Conservation (phyloP, 2,329 filamentous ascomycete species). For the Penicillium hordei region DNA sequence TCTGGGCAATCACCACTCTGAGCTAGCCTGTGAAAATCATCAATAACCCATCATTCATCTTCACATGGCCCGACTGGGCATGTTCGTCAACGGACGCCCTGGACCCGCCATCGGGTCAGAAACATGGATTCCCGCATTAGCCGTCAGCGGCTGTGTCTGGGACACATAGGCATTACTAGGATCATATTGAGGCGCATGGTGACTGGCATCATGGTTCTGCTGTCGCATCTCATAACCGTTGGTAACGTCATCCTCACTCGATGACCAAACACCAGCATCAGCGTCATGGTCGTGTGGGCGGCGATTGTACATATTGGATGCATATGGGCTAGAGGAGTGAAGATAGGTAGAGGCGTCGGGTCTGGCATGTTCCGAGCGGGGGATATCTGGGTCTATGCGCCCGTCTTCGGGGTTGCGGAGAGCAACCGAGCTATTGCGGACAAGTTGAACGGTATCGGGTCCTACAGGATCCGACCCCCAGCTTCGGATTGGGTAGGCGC, state of each 20-base stretch:
- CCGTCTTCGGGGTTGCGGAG: slow-evolving; percentile 38
- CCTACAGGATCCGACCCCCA: slow-evolving; percentile 53
- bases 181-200: slow-evolving; percentile 25
- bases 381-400: slow-evolving; percentile 12
- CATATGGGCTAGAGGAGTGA: slow-evolving; percentile 26
- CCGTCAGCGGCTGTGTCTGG: slow-evolving; percentile 17
- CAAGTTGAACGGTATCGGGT: slow-evolving; percentile 13
- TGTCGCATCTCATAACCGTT: slow-evolving; percentile 41
- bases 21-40: slow-evolving; percentile 2
- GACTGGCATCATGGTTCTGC: slow-evolving; percentile 24
- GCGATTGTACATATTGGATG: slow-evolving; percentile 27
- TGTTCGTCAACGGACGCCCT: slow-evolving; percentile 23
- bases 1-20: not conserved
- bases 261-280: slow-evolving; percentile 35
- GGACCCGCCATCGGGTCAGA: slow-evolving; percentile 6
- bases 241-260: slow-evolving; percentile 38
- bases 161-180: slow-evolving; percentile 32
- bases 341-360: slow-evolving; percentile 21
- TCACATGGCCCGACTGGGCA: slow-evolving; percentile 19
- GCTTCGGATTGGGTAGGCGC: slow-evolving; percentile 58
- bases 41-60: not conserved
- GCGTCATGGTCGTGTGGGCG: slow-evolving; percentile 30
- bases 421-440: slow-evolving; percentile 24
- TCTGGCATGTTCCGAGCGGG: slow-evolving; percentile 1
- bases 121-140: slow-evolving; percentile 7